A percentile compares a stretch with the other conserved stretches of the same genome.
Evolutionary conservation across 495 filamentous ascomycete genomes (phyloP).

Genomic region (Aspergillus ellipticus): DNA sequence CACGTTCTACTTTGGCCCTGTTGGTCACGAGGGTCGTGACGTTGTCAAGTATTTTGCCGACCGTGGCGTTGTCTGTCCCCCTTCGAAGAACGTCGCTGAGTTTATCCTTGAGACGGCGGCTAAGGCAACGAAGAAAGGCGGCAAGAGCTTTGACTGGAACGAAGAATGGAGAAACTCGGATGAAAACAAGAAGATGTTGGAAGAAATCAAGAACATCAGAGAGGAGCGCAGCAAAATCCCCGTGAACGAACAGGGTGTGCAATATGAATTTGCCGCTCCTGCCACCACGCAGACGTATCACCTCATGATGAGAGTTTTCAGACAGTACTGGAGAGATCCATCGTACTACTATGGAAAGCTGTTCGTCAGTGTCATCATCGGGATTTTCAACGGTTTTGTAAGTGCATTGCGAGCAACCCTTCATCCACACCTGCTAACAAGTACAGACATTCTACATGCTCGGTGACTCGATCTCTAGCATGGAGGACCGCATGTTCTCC

Average conservation of each 20-base stretch:
- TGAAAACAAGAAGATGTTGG: slow-evolving; percentile 45
- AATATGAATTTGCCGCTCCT: slow-evolving; percentile 63
- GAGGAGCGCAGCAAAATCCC: slow-evolving; percentile 50
- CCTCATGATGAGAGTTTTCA: slow-evolving; percentile 63
- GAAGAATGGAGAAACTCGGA: slow-evolving; percentile 66
- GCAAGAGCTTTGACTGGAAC: slow-evolving; percentile 61
- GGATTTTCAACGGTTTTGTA: slow-evolving; percentile 71
- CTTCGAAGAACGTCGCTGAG: slow-evolving; percentile 74
- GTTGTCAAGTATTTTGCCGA: slow-evolving; percentile 66
- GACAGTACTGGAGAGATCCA: slow-evolving; percentile 66
- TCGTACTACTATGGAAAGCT: slow-evolving; percentile 75
- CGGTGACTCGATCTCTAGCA: slow-evolving; percentile 59
- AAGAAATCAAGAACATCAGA: slow-evolving; percentile 60
- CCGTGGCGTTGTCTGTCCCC: slow-evolving; percentile 56
- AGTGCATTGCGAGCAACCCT: not conserved
- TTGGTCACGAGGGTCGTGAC: slow-evolving; percentile 58
- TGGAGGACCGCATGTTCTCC: slow-evolving; percentile 82
- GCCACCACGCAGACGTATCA: slow-evolving; percentile 54
- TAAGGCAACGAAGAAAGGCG: slow-evolving; percentile 49
- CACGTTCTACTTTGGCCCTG: slow-evolving; percentile 70
- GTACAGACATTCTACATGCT: slow-evolving; percentile 68
- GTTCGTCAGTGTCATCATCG: slow-evolving; percentile 64
- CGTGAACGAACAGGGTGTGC: slow-evolving; percentile 29
- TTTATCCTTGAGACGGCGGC: slow-evolving; percentile 81
- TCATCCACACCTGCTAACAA: not conserved